phyloP scores from a whole-genome alignment of 1,284 basidiomycete genomes.

The Ustilago nuda region DNA sequence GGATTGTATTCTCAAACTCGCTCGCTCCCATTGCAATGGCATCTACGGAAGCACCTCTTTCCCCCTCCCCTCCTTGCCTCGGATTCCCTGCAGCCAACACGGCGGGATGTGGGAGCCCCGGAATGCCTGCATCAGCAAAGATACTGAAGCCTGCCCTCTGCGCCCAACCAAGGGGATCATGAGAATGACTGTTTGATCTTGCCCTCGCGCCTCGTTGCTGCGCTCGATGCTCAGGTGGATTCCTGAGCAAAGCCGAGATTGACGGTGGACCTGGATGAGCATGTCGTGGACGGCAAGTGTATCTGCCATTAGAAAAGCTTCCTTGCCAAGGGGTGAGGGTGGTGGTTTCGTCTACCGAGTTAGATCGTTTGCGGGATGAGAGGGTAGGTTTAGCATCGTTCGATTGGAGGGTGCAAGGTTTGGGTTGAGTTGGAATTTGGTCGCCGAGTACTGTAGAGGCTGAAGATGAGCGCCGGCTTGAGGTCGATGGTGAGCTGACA shows the following conservation, averaged over 20 bases:
- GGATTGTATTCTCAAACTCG: conserved; percentile 30
- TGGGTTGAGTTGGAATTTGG: conserved; percentile 14
- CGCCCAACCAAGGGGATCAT: conserved; percentile 21
- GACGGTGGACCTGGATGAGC: conserved; percentile 41
- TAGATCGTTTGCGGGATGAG: conserved; percentile 24
- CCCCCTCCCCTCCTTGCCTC: background rate
- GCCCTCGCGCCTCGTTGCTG: background rate
- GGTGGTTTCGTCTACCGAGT: conserved; percentile 28
- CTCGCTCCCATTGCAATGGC: background rate
- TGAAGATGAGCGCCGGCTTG: conserved; percentile 8
- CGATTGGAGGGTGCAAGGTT: conserved; percentile 2
- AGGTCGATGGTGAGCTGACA: conserved; percentile 11
- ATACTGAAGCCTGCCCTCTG: conserved; percentile 14
- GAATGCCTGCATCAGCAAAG: conserved; percentile 31
- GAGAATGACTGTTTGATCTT: conserved; percentile 27
- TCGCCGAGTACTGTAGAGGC: conserved; percentile 15
- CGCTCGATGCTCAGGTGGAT: conserved; percentile 14
- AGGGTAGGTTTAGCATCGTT: background rate
- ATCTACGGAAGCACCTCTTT: conserved; percentile 12
- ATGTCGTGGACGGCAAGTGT: conserved; percentile 31
- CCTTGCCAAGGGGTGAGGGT: background rate
- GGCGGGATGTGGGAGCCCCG: conserved; percentile 41
- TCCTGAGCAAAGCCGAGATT: conserved; percentile 6
- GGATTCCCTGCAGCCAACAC: conserved; percentile 7
- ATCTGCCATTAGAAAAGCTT: conserved; percentile 27